Percentiles rank a stretch among this genome's conserved stretches.
These are phyloP conservation scores for Ambrosiella beaveri DNA, from an alignment of 2,329 filamentous ascomycete species.

Conservation along the genomic window DNA sequence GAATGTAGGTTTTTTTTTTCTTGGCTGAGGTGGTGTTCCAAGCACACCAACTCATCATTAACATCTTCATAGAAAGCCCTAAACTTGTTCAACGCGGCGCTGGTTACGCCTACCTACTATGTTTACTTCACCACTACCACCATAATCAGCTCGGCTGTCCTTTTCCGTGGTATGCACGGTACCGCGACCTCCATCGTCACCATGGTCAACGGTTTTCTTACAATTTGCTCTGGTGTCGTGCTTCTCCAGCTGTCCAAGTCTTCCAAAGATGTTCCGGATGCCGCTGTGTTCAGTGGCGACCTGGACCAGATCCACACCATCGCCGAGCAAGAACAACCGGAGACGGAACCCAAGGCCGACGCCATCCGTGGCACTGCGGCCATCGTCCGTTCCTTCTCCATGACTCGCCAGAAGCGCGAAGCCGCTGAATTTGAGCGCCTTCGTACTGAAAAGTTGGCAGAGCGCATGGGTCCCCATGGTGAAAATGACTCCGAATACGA, in stretches of 20 bases:
- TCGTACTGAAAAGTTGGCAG: conserved; percentile 57
- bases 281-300: conserved; percentile 80
- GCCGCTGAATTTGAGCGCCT: conserved; percentile 61
- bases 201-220: conserved; percentile 81
- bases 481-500: conserved; percentile 55
- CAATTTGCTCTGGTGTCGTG: conserved; percentile 85
- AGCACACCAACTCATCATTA: neutral
- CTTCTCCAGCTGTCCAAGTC: conserved; percentile 94
- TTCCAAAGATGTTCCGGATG: conserved; percentile 88
- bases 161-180: conserved; percentile 90
- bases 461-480: conserved; percentile 59
- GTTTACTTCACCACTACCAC: conserved; percentile 95
- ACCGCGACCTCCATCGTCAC: conserved; percentile 65
- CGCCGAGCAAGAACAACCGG: conserved; percentile 87
- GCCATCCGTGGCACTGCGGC: conserved; percentile 83
- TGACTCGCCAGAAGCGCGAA: conserved; percentile 59
- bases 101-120: conserved; percentile 97
- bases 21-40: neutral
- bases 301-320: conserved; percentile 91
- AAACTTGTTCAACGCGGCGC: conserved; percentile 88
- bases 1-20: conserved; percentile 52
- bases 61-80: conserved; percentile 64
- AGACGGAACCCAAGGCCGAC: conserved; percentile 89
- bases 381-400: conserved; percentile 69
- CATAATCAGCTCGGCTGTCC: conserved; percentile 78